Evolutionary conservation across 192 early-diverging fungal species (phyloP).

Genomic region (Coemansia aciculifera): DNA sequence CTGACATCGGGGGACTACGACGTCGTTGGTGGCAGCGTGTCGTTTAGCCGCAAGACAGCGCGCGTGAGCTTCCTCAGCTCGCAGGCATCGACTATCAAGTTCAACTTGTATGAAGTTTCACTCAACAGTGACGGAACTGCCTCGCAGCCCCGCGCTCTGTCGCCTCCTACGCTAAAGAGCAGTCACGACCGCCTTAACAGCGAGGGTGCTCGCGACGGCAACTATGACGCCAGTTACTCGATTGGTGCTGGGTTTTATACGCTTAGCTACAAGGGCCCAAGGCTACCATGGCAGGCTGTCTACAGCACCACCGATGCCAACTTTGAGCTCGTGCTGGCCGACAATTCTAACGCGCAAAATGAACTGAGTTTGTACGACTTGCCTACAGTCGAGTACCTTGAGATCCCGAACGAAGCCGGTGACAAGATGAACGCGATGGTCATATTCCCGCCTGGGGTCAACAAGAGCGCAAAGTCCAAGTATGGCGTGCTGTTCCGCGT

Average conservation of each 20-base stretch:
- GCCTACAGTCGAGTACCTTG: slow-evolving; percentile 57
- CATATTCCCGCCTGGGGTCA: slow-evolving; percentile 78
- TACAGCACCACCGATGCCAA: slow-evolving; percentile 53
- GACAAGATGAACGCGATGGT: slow-evolving; percentile 78
- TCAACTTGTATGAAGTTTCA: slow-evolving; percentile 49
- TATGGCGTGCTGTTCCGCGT: slow-evolving; percentile 89
- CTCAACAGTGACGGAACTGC: slow-evolving; percentile 30
- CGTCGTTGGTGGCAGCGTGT: slow-evolving; percentile 54
- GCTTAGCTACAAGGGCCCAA: slow-evolving; percentile 81
- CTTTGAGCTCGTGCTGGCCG: slow-evolving; percentile 60
- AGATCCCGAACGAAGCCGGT: slow-evolving; percentile 51
- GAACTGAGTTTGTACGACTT: slow-evolving; percentile 60
- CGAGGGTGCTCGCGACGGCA: slow-evolving; percentile 28
- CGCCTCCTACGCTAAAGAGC: slow-evolving; percentile 35
- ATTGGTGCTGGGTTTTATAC: slow-evolving; percentile 69
- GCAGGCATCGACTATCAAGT: slow-evolving; percentile 37
- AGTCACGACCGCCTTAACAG: slow-evolving; percentile 22
- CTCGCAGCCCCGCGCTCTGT: slow-evolving; percentile 23
- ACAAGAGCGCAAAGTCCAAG: slow-evolving; percentile 59
- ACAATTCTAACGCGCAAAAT: slow-evolving; percentile 57
- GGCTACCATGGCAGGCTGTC: slow-evolving; percentile 75
- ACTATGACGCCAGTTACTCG: slow-evolving; percentile 74
- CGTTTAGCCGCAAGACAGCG: slow-evolving; percentile 40
- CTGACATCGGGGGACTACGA: slow-evolving; percentile 75
- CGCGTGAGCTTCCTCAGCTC: slow-evolving; percentile 55